Conservation (phyloP, 2,329 filamentous ascomycete species). For the Aspergillus sp. region DNA sequence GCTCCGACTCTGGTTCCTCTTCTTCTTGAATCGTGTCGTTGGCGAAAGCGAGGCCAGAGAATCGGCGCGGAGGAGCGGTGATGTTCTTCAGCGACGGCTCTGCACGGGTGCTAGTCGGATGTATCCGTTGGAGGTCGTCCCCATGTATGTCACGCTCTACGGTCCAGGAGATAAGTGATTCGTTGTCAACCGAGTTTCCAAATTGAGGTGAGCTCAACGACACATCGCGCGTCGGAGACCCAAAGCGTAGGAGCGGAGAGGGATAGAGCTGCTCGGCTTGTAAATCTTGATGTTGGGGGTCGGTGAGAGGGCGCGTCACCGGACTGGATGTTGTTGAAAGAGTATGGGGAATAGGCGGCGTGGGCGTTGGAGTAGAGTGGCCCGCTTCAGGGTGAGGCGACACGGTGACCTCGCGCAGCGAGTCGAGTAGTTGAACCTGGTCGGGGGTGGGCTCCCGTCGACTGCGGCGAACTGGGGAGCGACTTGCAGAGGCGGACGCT, state of each 20-base stretch:
- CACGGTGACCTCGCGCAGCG: slow-evolving; percentile 26
- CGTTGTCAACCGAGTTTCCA: slow-evolving; percentile 29
- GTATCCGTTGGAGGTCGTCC: slow-evolving; percentile 35
- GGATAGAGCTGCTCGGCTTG: slow-evolving; percentile 28
- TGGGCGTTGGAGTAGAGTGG: slow-evolving; percentile 31
- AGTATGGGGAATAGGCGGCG: slow-evolving; percentile 33
- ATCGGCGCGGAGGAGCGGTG: slow-evolving; percentile 34
- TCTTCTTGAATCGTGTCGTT: slow-evolving; percentile 31
- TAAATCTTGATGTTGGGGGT: slow-evolving; percentile 15
- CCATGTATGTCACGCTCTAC: slow-evolving; percentile 37
- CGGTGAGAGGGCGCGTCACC: slow-evolving; percentile 21
- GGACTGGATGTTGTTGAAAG: slow-evolving; percentile 34
- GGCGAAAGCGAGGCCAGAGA: slow-evolving; percentile 30
- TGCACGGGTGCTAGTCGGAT: slow-evolving; percentile 21
- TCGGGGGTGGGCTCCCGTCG: slow-evolving; percentile 36
- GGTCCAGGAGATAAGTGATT: slow-evolving; percentile 33
- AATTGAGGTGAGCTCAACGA: slow-evolving; percentile 20
- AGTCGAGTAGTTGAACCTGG: slow-evolving; percentile 29
- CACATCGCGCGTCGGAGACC: slow-evolving; percentile 11
- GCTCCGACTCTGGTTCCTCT: slow-evolving; percentile 19
- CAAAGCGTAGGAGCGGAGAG: slow-evolving; percentile 22
- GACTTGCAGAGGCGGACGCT: slow-evolving; percentile 12
- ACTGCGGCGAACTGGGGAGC: slow-evolving; percentile 18
- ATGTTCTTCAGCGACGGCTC: slow-evolving; percentile 31
- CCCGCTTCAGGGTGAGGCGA: slow-evolving; percentile 14